Percentiles rank a stretch among this genome's conserved stretches.
Evolutionary conservation across 768 basidiomycete genomes (phyloP).

Genomic region (Mycena indigotica): DNA sequence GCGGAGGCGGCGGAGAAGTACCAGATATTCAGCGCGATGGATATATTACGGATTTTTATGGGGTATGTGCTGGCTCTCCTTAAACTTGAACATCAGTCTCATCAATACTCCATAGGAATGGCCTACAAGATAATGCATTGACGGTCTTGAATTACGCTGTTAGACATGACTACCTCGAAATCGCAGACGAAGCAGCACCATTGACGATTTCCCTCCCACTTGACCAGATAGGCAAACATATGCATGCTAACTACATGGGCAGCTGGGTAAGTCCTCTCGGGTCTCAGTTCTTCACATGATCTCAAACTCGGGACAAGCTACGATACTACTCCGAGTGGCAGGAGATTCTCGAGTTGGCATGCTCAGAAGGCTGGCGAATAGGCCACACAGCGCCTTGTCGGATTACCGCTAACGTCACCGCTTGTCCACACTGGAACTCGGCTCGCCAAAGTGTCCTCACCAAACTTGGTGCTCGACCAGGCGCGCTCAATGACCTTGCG

Average conservation of each 20-base stretch:
- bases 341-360: conserved; percentile 18
- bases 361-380: conserved; percentile 22
- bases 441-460: conserved; percentile 20
- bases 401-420: conserved; percentile 14
- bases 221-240: conserved; percentile 16
- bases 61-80: conserved; percentile 6
- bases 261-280: conserved; percentile 11
- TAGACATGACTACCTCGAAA: conserved; percentile 23
- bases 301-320: neutral
- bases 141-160: conserved; percentile 26
- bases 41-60: conserved; percentile 25
- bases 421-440: conserved; percentile 21
- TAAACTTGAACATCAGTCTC: neutral
- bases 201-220: conserved; percentile 21
- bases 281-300: neutral
- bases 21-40: conserved; percentile 24
- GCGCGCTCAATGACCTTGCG: conserved; percentile 17
- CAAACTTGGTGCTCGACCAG: conserved; percentile 17
- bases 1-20: conserved; percentile 29
- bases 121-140: conserved; percentile 20
- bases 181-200: conserved; percentile 24
- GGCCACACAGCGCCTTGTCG: conserved; percentile 19
- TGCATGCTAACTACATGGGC: conserved; percentile 20
- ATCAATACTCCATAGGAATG: conserved; percentile 5
- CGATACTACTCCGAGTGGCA: conserved; percentile 22